A percentile compares a stretch with the other conserved stretches of the same genome.
phyloP scores from a whole-genome alignment of 108 stramenopile genomes.

The Nitzschia sp. region DNA sequence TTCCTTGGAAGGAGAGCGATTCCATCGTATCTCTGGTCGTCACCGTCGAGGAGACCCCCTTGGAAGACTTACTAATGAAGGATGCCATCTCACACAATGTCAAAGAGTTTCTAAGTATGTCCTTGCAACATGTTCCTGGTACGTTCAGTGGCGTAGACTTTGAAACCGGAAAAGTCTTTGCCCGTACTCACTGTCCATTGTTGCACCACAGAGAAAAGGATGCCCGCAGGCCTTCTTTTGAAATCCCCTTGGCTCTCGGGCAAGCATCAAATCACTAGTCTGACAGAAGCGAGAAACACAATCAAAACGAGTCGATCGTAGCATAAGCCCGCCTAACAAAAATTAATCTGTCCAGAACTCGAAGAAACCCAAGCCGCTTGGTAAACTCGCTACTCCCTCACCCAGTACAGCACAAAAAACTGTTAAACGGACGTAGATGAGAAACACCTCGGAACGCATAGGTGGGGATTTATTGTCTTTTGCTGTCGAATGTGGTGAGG shows the following conservation, averaged over 20 bases:
- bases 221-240: slow-evolving; percentile 60
- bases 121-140: slow-evolving; percentile 47
- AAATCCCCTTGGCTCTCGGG: slow-evolving; percentile 70
- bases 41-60: slow-evolving; percentile 60
- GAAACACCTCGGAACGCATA: too few relatives aligned
- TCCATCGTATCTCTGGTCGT: slow-evolving; percentile 61
- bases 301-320: not conserved
- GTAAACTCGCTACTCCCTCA: too few relatives aligned
- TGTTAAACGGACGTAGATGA: too few relatives aligned
- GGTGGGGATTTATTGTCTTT: too few relatives aligned
- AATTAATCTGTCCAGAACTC: too few relatives aligned
- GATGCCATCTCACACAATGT: slow-evolving; percentile 5
- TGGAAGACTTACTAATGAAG: slow-evolving; percentile 40
- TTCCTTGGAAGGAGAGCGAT: slow-evolving; percentile 56
- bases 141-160: slow-evolving; percentile 18
- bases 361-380: too few relatives aligned
- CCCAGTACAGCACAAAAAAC: too few relatives aligned
- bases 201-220: slow-evolving; percentile 53
- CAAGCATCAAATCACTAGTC: slow-evolving; percentile 2
- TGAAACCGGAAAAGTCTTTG: slow-evolving; percentile 13
- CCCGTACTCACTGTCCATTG: not conserved
- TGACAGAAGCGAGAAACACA: slow-evolving; percentile 1
- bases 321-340: too few relatives aligned
- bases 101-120: slow-evolving; percentile 48
- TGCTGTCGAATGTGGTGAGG: too few relatives aligned